A percentile compares a stretch with the other conserved stretches of the same genome.
Conservation (phyloP, 2,329 filamentous ascomycete species). For the Ceratocystis papillata region DNA sequence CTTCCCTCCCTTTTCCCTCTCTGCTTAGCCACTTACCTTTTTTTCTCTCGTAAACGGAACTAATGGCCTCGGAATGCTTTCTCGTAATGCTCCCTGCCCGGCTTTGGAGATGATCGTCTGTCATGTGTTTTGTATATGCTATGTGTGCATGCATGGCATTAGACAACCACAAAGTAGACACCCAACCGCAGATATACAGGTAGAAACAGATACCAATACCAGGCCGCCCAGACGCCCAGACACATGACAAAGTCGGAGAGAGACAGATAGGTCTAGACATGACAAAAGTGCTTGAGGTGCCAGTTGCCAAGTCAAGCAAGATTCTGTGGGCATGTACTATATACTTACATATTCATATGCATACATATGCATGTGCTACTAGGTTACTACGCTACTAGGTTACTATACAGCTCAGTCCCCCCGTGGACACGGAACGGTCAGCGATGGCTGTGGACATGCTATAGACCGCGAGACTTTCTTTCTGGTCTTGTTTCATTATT, state of each 20-base stretch:
- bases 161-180: too few relatives aligned
- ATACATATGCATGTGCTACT: neutral
- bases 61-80: neutral
- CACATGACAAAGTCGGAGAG: neutral
- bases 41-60: neutral
- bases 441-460: slow-evolving; percentile 4
- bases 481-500: neutral
- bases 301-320: slow-evolving; percentile 5
- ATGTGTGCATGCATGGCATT: neutral
- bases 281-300: slow-evolving; percentile 1
- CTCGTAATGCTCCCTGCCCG: neutral
- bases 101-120: neutral
- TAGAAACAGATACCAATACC: neutral
- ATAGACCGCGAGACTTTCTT: neutral
- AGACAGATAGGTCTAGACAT: neutral
- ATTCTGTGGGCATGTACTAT: neutral
- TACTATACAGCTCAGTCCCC: neutral
- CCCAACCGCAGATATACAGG: too few relatives aligned
- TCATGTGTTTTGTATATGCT: neutral
- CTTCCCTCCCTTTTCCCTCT: too few relatives aligned
- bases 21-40: too few relatives aligned
- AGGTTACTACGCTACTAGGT: neutral
- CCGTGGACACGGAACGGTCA: neutral
- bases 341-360: neutral
- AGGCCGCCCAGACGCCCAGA: neutral